Conservation (phyloP, 73 alveolate genomes). For the Breviolum minutum region DNA sequence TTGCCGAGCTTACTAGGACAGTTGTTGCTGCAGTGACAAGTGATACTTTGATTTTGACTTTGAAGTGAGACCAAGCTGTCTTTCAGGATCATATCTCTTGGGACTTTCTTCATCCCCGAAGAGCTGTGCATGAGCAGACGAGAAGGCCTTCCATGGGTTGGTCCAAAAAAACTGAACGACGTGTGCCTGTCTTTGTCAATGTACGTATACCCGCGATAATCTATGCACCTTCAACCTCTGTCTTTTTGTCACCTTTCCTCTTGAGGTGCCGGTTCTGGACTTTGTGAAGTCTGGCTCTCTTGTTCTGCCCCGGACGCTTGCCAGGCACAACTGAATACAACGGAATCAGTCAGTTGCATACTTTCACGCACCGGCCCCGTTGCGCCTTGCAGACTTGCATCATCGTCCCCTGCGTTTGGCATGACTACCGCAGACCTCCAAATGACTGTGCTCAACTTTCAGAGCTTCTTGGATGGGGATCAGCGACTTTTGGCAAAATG, state of each 20-base stretch:
- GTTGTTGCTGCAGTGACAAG: not conserved
- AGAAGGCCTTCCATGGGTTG: not conserved
- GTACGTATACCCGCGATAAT: not conserved
- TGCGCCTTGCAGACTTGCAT: not conserved
- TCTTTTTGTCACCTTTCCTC: not conserved
- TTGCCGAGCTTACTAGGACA: not conserved
- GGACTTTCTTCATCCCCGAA: not conserved
- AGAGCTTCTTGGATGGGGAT: not conserved
- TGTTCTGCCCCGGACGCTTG: not conserved
- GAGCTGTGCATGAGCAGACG: not conserved
- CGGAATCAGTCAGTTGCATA: not conserved
- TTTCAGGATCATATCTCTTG: not conserved
- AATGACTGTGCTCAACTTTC: not conserved
- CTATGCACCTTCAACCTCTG: not conserved
- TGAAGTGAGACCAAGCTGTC: not conserved
- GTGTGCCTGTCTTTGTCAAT: not conserved
- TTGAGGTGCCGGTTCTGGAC: not conserved
- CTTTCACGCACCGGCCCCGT: too few species aligned
- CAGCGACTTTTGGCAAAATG: not conserved
- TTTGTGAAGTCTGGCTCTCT: not conserved
- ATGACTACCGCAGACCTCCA: not conserved
- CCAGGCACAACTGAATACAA: not conserved
- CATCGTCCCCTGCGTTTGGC: not conserved
- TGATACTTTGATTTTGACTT: too few species aligned
- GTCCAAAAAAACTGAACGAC: not conserved